Conservation (phyloP, 2,329 filamentous ascomycete species). For the Aspergillus novoparasiticus region DNA sequence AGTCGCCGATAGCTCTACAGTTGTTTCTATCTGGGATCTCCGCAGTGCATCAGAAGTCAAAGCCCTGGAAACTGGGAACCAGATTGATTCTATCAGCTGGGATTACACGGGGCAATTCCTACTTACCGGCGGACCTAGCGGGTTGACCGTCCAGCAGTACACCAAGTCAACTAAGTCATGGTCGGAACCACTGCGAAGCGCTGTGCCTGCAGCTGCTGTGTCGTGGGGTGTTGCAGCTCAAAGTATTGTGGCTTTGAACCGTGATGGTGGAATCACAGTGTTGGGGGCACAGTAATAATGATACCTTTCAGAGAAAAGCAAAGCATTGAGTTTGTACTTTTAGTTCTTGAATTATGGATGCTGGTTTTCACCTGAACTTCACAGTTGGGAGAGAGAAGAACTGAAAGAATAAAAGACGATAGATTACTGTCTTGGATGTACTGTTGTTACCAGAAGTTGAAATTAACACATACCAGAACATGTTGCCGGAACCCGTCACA, state of each 20-base stretch:
- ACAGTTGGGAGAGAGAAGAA: constrained; percentile 3
- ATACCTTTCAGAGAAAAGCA: constrained; percentile 23
- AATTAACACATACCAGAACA: not conserved
- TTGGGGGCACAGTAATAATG: constrained; percentile 59
- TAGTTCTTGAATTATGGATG: constrained; percentile 7
- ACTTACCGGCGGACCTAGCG: constrained; percentile 75
- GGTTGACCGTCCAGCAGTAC: constrained; percentile 87
- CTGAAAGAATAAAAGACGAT: constrained; percentile 9
- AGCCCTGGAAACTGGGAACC: constrained; percentile 79
- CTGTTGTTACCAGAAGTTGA: not conserved
- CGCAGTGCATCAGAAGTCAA: constrained; percentile 82
- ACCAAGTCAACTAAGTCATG: constrained; percentile 83
- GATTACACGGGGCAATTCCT: constrained; percentile 96
- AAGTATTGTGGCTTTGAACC: constrained; percentile 73
- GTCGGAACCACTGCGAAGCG: constrained; percentile 81
- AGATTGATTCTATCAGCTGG: constrained; percentile 78
- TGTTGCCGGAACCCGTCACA: not conserved
- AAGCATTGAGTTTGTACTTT: constrained; percentile 9
- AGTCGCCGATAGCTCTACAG: constrained; percentile 73
- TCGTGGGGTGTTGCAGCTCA: constrained; percentile 77
- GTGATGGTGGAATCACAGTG: constrained; percentile 74
- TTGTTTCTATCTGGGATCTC: constrained; percentile 86
- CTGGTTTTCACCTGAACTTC: not conserved
- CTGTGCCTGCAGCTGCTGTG: constrained; percentile 71
- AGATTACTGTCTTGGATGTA: not conserved